Conservation (phyloP, 768 basidiomycete species). For the Daedaleopsis nitida region DNA sequence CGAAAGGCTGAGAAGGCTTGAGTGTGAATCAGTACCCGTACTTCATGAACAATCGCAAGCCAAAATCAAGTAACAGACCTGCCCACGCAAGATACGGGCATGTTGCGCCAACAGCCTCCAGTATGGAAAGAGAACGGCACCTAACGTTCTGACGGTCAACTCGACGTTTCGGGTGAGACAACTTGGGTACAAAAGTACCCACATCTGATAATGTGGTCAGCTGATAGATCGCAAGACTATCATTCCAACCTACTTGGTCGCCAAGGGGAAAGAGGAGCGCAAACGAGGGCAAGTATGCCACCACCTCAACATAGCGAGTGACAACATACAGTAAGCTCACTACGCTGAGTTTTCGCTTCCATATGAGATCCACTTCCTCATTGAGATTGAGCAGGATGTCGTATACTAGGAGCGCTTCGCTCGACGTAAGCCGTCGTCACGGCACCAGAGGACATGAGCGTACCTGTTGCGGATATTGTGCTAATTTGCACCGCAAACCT, state of each 20-base stretch:
- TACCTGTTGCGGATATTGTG: not conserved
- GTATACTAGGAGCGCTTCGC: not conserved
- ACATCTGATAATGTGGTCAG: not conserved
- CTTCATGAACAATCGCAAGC: not conserved
- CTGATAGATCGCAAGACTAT: not conserved
- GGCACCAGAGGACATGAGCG: not conserved
- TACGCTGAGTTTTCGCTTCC: not conserved
- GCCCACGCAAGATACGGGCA: not conserved
- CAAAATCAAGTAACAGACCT: not conserved
- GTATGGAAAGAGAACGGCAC: not conserved
- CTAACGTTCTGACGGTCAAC: not conserved
- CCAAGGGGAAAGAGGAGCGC: not conserved
- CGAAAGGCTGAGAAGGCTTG: not conserved
- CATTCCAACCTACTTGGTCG: not conserved
- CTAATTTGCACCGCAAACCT: not conserved
- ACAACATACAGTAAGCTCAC: not conserved
- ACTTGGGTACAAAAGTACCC: not conserved
- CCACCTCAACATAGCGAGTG: not conserved
- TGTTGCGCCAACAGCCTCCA: not conserved
- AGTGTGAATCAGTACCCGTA: not conserved
- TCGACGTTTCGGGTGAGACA: too few species aligned
- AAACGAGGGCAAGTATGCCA: not conserved
- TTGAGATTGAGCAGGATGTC: not conserved
- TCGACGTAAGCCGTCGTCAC: not conserved
- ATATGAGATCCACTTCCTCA: not conserved